These are phyloP conservation scores for Populus ilicifolia DNA, from an alignment of 345 rosid genomes.

Conservation along the genomic window DNA sequence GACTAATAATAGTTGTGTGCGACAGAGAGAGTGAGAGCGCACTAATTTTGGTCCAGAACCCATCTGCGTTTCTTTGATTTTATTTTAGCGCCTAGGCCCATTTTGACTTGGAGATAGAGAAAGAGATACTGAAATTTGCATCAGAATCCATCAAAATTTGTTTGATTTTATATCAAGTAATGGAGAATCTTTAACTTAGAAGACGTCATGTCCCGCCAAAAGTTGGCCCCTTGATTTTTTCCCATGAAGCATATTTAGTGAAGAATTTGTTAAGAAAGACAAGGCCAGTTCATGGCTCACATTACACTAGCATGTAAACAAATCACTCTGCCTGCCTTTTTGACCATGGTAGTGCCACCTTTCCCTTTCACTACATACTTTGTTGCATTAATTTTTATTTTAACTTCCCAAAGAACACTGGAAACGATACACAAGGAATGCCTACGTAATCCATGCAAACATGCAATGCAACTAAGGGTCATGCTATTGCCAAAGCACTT, in stretches of 20 bases:
- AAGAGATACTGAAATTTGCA: conserved; percentile 35
- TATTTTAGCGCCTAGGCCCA: conserved; percentile 12
- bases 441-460: conserved; percentile 39
- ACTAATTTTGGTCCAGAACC: conserved; percentile 23
- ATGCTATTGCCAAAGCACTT: not conserved
- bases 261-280: conserved; percentile 33
- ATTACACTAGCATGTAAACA: conserved; percentile 40
- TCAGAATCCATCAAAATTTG: conserved; percentile 55
- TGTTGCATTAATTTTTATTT: not conserved
- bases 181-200: conserved; percentile 47
- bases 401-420: not conserved
- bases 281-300: conserved; percentile 56
- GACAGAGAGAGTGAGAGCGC: not conserved
- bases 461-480: conserved; percentile 29
- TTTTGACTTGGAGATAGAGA: not conserved
- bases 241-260: conserved; percentile 12
- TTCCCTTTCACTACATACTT: conserved; percentile 18
- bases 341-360: conserved; percentile 55
- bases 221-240: conserved; percentile 42
- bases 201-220: conserved; percentile 50
- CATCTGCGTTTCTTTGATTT: conserved; percentile 6
- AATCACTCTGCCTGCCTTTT: conserved; percentile 31
- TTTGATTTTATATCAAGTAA: conserved; percentile 39
- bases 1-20: not conserved
- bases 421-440: not conserved